These are phyloP conservation scores for Phytopythium cucurbitacearum DNA, from an alignment of 352 stramenopile species.

Conservation along the genomic window DNA sequence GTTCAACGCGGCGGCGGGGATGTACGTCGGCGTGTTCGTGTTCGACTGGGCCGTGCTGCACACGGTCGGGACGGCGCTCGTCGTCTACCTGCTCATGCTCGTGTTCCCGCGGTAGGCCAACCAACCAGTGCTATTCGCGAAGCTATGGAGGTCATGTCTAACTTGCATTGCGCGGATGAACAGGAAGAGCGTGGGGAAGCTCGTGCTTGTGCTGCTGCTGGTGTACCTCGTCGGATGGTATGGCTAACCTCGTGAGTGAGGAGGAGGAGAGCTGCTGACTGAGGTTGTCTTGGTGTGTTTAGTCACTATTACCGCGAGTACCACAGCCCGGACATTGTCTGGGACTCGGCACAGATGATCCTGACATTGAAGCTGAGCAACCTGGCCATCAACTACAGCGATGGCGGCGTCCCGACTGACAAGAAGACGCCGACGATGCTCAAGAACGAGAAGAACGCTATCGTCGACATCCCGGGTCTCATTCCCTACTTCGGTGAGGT, in stretches of 20 bases:
- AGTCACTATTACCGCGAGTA: slow-evolving; percentile 87
- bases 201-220: slow-evolving; percentile 58
- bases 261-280: background rate
- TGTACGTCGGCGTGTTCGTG: slow-evolving; percentile 68
- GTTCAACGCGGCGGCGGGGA: slow-evolving; percentile 61
- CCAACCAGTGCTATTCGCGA: slow-evolving; percentile 6
- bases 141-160: background rate
- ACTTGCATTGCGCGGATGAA: background rate
- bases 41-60: slow-evolving; percentile 80
- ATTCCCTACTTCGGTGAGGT: slow-evolving; percentile 69
- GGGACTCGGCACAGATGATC: slow-evolving; percentile 86
- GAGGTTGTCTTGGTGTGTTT: background rate
- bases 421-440: slow-evolving; percentile 68
- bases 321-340: slow-evolving; percentile 74
- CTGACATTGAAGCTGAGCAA: slow-evolving; percentile 80
- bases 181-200: slow-evolving; percentile 60
- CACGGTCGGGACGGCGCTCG: slow-evolving; percentile 48
- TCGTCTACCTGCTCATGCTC: slow-evolving; percentile 70
- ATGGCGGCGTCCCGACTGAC: slow-evolving; percentile 62
- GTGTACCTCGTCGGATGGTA: slow-evolving; percentile 67
- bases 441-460: slow-evolving; percentile 81
- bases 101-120: slow-evolving; percentile 43
- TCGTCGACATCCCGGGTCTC: slow-evolving; percentile 50
- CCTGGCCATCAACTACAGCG: slow-evolving; percentile 80
- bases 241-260: background rate